These are phyloP conservation scores for Xylaria polymorpha DNA, from an alignment of 2,329 filamentous ascomycete species.

Conservation along the genomic window DNA sequence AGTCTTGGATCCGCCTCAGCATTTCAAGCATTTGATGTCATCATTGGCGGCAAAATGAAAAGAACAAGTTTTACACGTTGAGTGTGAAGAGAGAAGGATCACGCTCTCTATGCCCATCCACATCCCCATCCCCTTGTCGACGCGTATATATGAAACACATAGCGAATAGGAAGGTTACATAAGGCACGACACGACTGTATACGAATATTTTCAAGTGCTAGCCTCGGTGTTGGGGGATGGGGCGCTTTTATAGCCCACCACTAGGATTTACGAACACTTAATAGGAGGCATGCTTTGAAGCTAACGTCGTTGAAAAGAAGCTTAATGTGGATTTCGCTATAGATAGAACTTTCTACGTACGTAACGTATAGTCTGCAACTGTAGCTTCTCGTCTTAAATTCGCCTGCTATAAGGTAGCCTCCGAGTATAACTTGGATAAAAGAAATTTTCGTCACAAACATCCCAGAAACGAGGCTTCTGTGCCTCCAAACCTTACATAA, in stretches of 20 bases:
- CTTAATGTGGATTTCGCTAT: background rate
- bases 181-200: background rate
- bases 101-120: too few species aligned
- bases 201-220: background rate
- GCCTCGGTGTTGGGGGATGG: background rate
- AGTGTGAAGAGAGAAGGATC: too few species aligned
- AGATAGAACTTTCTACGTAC: background rate
- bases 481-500: background rate
- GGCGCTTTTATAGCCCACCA: background rate
- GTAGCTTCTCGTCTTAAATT: too few species aligned
- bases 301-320: background rate
- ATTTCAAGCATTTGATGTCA: background rate
- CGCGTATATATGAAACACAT: background rate
- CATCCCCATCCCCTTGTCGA: too few species aligned
- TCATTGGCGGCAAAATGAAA: background rate
- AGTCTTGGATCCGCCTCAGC: background rate
- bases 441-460: background rate
- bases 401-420: too few species aligned
- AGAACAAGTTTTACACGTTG: background rate
- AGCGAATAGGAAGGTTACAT: background rate
- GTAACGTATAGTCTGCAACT: too few species aligned
- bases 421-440: too few species aligned
- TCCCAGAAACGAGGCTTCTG: background rate
- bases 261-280: background rate
- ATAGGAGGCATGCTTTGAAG: background rate